These are phyloP conservation scores for Sporothrix mexicana DNA, from an alignment of 2,329 filamentous ascomycete genomes.

Conservation along the genomic window DNA sequence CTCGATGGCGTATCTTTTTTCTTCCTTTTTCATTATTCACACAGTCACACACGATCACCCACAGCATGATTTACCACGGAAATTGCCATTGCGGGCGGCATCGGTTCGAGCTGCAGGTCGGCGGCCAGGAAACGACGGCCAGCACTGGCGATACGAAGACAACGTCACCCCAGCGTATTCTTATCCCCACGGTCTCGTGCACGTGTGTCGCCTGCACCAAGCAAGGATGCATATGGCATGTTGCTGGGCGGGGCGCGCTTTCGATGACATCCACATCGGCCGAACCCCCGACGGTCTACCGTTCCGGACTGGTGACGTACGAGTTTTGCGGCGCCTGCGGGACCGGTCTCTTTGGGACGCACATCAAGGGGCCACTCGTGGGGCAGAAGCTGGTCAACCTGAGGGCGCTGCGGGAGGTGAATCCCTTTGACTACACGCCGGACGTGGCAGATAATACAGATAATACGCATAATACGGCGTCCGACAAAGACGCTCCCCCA, in stretches of 20 bases:
- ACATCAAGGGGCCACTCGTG: not conserved
- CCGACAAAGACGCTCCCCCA: not conserved
- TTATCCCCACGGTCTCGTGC: not conserved
- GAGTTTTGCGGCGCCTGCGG: conserved; percentile 35
- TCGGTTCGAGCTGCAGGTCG: conserved; percentile 31
- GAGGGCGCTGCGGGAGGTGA: conserved; percentile 14
- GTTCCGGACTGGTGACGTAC: conserved; percentile 15
- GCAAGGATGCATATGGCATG: conserved; percentile 30
- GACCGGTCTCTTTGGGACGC: conserved; percentile 21
- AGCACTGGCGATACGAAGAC: not conserved
- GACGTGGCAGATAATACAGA: too few relatives aligned
- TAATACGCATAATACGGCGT: too few relatives aligned
- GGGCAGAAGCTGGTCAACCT: conserved; percentile 28
- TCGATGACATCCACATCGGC: not conserved
- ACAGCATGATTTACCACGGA: conserved; percentile 25
- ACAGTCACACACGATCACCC: not conserved
- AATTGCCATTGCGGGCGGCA: conserved; percentile 36
- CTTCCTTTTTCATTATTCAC: not conserved
- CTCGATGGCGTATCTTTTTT: not conserved
- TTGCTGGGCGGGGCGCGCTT: not conserved
- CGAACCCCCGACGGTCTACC: not conserved
- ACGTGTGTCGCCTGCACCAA: conserved; percentile 28
- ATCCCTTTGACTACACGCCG: conserved; percentile 31
- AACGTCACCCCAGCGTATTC: not conserved
- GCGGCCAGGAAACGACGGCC: not conserved